Evolutionary conservation across 2,329 filamentous ascomycete genomes (phyloP), one percentile per base, ranked within the genome.

Genomic region (Penicillium capsulatum): DNA sequence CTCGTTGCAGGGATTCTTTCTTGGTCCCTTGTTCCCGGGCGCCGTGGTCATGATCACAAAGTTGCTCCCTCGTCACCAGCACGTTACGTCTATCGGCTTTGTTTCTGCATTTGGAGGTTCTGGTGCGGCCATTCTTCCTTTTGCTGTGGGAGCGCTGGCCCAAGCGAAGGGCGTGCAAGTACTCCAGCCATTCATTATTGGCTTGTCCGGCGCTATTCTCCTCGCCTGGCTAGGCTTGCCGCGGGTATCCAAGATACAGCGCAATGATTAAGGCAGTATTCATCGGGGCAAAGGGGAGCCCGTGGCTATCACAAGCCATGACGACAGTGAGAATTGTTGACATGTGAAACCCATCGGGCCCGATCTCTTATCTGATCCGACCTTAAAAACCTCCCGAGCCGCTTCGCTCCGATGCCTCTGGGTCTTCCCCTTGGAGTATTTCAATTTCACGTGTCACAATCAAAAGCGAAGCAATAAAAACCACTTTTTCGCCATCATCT

Each of bases 1-100:
- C 15, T 72, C 78, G 0, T 64, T 90, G 0, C 74, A 88, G 42
- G 87, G 87, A 0, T 86, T 91, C 70, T 87, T 90, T 55, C 72
- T 91, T 0, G 87, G 86, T 0, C 86, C 87, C 0, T 64, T 92
- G 14, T 92, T 90, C 58, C 86, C 86, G 0, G 83, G 81, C 1
- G 84, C 79, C 0, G 75, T 92, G 7, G 80, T 90, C 0, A 79
- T 79, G 1, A 79, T 81, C 3, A 87, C 84, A 0, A 89, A 86
- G 52, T 69, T 92, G 3, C 70, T 94, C 1, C 86, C 86, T 0
- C 73, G 71, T 27, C 75, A 86, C 44, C 69, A 88, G 17, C 88
- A 94, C 54, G 84, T 92, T 29, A 79, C 77, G n/a, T 80, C 82
- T 0, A 86, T 94, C 46, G 86, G 87, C 0, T 91, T 94, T 53